Evolutionary conservation across 2,329 filamentous ascomycete genomes (phyloP).

Genomic region (Neoarthrinium moseri): DNA sequence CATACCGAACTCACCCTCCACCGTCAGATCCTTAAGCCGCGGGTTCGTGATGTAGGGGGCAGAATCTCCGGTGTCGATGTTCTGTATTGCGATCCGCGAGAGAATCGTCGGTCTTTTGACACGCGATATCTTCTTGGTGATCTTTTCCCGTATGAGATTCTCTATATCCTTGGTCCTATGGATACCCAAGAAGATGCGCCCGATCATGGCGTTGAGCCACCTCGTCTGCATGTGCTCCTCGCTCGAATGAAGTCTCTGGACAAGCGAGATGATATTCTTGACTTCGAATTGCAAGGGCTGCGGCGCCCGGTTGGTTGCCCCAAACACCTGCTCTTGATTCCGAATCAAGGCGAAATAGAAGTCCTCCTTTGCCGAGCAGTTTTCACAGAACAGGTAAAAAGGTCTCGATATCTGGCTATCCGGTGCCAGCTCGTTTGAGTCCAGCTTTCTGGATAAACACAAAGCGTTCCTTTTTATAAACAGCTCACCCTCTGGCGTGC

Average conservation of each 20-base stretch:
- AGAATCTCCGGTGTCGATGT: constrained; percentile 81
- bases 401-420: constrained; percentile 68
- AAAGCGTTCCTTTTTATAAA: constrained; percentile 95
- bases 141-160: constrained; percentile 75
- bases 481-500: constrained; percentile 85
- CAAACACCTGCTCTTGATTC: constrained; percentile 72
- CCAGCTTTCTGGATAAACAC: constrained; percentile 67
- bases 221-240: constrained; percentile 88
- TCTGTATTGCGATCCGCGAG: constrained; percentile 76
- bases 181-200: constrained; percentile 81
- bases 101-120: constrained; percentile 92
- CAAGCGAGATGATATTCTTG: constrained; percentile 82
- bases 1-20: constrained; percentile 85
- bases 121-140: constrained; percentile 93
- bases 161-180: constrained; percentile 84
- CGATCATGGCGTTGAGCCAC: constrained; percentile 91
- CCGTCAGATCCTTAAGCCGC: constrained; percentile 81
- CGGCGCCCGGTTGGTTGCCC: constrained; percentile 57
- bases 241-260: constrained; percentile 86
- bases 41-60: constrained; percentile 89
- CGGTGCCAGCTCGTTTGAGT: constrained; percentile 51
- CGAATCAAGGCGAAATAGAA: constrained; percentile 92
- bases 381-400: constrained; percentile 93
- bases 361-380: constrained; percentile 94
- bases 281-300: constrained; percentile 75